Base-by-base conservation (phyloP, 192 early-diverging fungal species). In the Coemansia sp. region DNA sequence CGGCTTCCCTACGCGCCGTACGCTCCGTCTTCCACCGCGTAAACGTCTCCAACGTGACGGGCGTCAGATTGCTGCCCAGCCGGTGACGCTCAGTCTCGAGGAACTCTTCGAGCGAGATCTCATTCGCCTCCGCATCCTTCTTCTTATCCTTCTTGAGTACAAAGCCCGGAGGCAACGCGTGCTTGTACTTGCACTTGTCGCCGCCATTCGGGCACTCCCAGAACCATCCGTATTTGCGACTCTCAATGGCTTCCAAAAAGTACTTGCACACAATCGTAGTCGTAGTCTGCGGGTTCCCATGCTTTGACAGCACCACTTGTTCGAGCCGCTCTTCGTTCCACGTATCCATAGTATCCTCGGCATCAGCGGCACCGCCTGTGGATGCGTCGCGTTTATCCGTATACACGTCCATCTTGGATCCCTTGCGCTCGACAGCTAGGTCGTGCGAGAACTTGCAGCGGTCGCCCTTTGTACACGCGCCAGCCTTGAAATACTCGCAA, bases 391-490 rank as follows among this genome's bases (percentile, higher is more conserved):
- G 87, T 61, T 85, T 77, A 83, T 98, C 96, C 32, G 94, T 93
- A 75, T 99, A 99, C 29, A 99, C 57, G 84, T 99, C 94, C 58
- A 90, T 88, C 85, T 99, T 99, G 36, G 82, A 67, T n/a, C 82
- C 84, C 86, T 97, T 98, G 51, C 96, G 93, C 51, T 91, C 94
- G 6, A 97, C 76, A 29, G 92, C 90, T 57, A 90, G 68, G 77
- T 99, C 94, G 73, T 99, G 98, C 60, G 98, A 97, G 82, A 97
- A 99, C 84, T 98, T 98, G 87, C 98, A 99, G 71, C 92, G 90
- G 76, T 77, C 71, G 37, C 95, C 95, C 79, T 96, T 97, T 61
- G 89, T 86, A 80, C 98, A 99, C 51, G 83, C 76, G 4, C 98
- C 98, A 10, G 85, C 83, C 84, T 98, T 99, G 84, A 96, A 97